Evolutionary conservation across 1,284 basidiomycete species (phyloP).

Genomic region (Malassezia cuniculi): DNA sequence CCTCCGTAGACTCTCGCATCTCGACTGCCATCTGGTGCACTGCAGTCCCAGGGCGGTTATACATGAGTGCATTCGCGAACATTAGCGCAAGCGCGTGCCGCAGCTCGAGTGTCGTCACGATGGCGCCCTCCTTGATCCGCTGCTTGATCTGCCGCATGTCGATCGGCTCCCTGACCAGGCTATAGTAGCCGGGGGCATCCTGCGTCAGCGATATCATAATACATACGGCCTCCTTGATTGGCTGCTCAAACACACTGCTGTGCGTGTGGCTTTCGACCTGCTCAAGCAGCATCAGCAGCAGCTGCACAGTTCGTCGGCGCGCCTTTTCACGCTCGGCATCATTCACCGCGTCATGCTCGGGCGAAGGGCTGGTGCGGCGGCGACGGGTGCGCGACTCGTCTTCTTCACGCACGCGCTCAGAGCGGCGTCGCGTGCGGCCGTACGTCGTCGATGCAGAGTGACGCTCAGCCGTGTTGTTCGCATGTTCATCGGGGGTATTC

Average conservation of each 20-base stretch:
- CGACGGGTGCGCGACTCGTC: conserved; percentile 1
- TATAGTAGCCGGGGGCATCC: conserved; percentile 40
- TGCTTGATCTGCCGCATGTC: conserved; percentile 39
- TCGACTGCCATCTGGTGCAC: conserved; percentile 40
- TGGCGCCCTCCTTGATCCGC: conserved; percentile 33
- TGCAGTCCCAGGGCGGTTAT: conserved; percentile 37
- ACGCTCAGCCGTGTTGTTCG: not conserved
- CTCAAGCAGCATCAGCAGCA: conserved; percentile 34
- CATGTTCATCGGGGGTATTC: not conserved
- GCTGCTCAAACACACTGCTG: conserved; percentile 37
- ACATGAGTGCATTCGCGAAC: conserved; percentile 41
- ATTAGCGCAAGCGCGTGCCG: conserved; percentile 25
- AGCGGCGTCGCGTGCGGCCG: conserved; percentile 1
- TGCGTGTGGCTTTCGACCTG: conserved; percentile 41
- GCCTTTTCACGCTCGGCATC: conserved; percentile 17
- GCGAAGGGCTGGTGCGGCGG: not conserved
- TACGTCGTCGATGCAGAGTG: conserved; percentile 2
- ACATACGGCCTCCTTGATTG: conserved; percentile 39
- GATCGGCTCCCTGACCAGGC: conserved; percentile 29
- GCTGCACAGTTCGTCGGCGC: conserved; percentile 29
- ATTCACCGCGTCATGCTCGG: conserved; percentile 11
- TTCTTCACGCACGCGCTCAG: not conserved
- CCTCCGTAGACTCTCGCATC: conserved; percentile 33
- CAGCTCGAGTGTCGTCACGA: conserved; percentile 21
- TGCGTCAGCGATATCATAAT: too few species aligned